Base-by-base conservation (phyloP, 2,329 filamentous ascomycete species). In the Penicillium sp. region DNA sequence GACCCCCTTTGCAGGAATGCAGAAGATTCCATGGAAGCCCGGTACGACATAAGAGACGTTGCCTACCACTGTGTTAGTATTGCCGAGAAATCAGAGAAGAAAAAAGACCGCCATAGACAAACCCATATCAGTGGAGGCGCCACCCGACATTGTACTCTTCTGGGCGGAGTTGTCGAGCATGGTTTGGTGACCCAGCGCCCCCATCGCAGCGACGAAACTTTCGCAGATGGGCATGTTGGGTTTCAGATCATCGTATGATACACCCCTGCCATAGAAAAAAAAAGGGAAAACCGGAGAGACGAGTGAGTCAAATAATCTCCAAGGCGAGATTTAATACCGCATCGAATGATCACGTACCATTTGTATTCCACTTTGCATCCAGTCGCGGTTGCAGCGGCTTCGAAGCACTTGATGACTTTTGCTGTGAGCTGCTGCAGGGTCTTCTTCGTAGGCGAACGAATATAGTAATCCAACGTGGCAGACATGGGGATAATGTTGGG, bases 401-500 rank as follows among this genome's bases (percentile, higher is more conserved):
- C 56, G 27, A 67, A 65, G 38, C 65, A 68, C 18, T 60, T 60
- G 6, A 60, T 29, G 4, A 66, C 59, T 32, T 53, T 60, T 9
- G 56, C 56, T 0, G 57, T 58, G 29, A 67, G 37, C 7, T 52
- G 45, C 26, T 61, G 57, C 13, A 78, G 55, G 2, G 74, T 61
- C 2, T 63, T 60, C 39, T 69, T 57, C 8, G 63, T 73, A 4
- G 65, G 58, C 2, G 72, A 69, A 9, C 76, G 68, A 2, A 76
- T 65, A 7, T 70, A 70, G 37, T 73, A 76, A 2, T 71, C 65
- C 42, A 74, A 62, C 3, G 69, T 65, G 0, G 76, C 68, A 5
- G 66, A 70, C 24, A 74, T 76, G 41, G 80, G 78, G 43, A 82
- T 81, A n/a, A 82, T 69, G 54, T 82, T 82, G 0, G 78, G 71